A percentile compares a stretch with the other conserved stretches of the same genome.
Evolutionary conservation across 495 filamentous ascomycete species (phyloP).

Genomic region (Penicillium paradoxum): DNA sequence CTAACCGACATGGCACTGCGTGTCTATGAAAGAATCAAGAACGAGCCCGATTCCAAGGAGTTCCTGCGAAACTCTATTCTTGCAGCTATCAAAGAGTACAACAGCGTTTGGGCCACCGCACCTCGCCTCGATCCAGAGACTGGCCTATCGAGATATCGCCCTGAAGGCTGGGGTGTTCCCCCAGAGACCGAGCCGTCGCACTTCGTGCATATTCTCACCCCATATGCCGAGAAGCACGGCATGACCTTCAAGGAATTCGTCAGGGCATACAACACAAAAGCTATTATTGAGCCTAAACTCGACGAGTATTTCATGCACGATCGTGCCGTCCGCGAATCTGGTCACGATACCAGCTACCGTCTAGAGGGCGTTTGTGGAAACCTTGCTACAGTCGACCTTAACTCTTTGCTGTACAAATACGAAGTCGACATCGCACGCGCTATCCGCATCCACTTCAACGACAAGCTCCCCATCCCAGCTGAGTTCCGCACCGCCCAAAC

Average conservation of each 20-base stretch:
- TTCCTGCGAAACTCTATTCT: conserved; percentile 74
- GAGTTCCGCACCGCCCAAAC: conserved; percentile 65
- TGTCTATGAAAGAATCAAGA: conserved; percentile 81
- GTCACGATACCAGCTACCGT: conserved; percentile 92
- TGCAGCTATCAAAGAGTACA: conserved; percentile 95
- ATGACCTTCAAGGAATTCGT: conserved; percentile 81
- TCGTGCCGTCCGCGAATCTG: conserved; percentile 90
- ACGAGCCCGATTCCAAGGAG: conserved; percentile 67
- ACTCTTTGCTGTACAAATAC: conserved; percentile 92
- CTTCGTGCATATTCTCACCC: conserved; percentile 79
- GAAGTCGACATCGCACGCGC: conserved; percentile 83
- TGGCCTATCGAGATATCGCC: conserved; percentile 85
- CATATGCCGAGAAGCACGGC: conserved; percentile 79
- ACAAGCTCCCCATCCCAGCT: conserved; percentile 67
- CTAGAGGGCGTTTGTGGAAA: conserved; percentile 83
- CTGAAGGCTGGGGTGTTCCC: conserved; percentile 82
- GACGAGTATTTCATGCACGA: conserved; percentile 96
- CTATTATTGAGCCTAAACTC: conserved; percentile 78
- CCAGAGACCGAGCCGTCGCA: conserved; percentile 90
- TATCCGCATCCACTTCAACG: conserved; percentile 76
- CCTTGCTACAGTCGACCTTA: conserved; percentile 89
- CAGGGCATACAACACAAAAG: conserved; percentile 71
- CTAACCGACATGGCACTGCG: conserved; percentile 94
- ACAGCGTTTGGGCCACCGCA: conserved; percentile 78
- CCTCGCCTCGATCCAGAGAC: conserved; percentile 75